Evolutionary conservation across 345 rosid species (phyloP), one percentile per base, ranked within the genome.

Genomic region (Bretschneidera sinensis): DNA sequence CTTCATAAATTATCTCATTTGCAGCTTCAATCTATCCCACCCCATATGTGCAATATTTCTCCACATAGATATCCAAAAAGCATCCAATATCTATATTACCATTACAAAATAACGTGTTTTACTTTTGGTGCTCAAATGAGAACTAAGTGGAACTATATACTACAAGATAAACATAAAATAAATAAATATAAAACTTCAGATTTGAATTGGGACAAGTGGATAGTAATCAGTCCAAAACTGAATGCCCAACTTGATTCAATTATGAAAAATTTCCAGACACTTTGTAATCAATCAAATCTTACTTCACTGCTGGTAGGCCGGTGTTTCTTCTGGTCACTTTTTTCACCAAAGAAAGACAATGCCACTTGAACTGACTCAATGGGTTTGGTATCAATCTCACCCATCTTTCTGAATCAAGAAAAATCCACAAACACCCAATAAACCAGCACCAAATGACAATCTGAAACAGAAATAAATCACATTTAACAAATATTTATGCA

Each of bases 291-390:
- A n/a, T n/a, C n/a, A n/a, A n/a, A 48, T 24, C 75, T 71, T 52
- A 83, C 84, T 24, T 72, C 70, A 33, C 71, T 66, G 53, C 70
- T 28, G 55, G 56, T 16, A 17, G 63, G 50, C 54, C 51, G 55
- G 33, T 43, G 43, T 57, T n/a, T n/a, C n/a, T n/a, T n/a, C n/a
- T n/a, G n/a, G 67, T 78, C 68, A 13, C 69, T 31, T 35, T 62
- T 70, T 50, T 75, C 66, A 0, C 74, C 86, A 0, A 81, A 77
- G 49, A 79, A 58, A 28, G 82, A 60, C 4, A 79, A 20, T 4
- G 82, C 85, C 1, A 74, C 80, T 68, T 84, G 85, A 35, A 81
- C 87, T 0, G 80, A 60, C 35, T 81, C 80, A 15, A 81, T 78
- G 4, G 83, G 68, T 34, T 69, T 84, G 51, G 81, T 76, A 60